A percentile compares a stretch with the other conserved stretches of the same genome.
phyloP scores from a whole-genome alignment of 805 yeast species.

The Dipodascus albidus region DNA sequence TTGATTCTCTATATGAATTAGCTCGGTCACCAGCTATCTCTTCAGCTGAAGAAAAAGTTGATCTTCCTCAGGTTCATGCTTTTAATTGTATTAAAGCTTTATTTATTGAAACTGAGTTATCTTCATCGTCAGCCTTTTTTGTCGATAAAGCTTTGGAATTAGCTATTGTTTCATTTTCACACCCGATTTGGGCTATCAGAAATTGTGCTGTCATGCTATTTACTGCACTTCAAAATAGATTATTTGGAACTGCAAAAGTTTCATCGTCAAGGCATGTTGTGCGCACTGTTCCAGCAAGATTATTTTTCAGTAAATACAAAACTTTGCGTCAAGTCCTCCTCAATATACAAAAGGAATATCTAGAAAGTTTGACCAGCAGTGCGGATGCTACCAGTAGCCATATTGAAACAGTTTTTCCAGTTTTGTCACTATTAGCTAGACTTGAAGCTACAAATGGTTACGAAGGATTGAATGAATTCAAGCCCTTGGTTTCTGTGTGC shows the following conservation, averaged over 20 bases:
- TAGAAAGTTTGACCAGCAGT: constrained; percentile 11
- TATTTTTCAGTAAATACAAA: constrained; percentile 59
- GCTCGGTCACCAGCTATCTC: constrained; percentile 40
- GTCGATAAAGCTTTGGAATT: constrained; percentile 48
- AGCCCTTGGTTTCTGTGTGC: constrained; percentile 35
- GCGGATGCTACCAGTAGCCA: constrained; percentile 17
- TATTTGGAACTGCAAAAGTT: constrained; percentile 50
- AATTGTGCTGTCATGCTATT: constrained; percentile 92
- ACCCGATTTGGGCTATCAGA: constrained; percentile 72
- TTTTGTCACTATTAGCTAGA: constrained; percentile 59
- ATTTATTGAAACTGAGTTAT: constrained; percentile 59
- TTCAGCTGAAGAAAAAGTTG: constrained; percentile 43
- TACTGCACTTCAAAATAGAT: constrained; percentile 66
- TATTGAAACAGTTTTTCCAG: constrained; percentile 61
- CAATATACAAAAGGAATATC: constrained; percentile 17
- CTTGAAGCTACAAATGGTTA: constrained; percentile 50
- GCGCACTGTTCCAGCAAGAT: constrained; percentile 37
- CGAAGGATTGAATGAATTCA: constrained; percentile 41
- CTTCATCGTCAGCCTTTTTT: constrained; percentile 38
- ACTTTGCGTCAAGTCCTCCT: constrained; percentile 41
- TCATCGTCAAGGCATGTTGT: constrained; percentile 16
- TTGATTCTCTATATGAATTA: constrained; percentile 39
- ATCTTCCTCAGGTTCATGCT: constrained; percentile 89
- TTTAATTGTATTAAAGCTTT: constrained; percentile 72
- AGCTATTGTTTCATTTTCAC: constrained; percentile 51